phyloP scores from a whole-genome alignment of 1,139 yeast species.

The Magnusiomyces paraingens region DNA sequence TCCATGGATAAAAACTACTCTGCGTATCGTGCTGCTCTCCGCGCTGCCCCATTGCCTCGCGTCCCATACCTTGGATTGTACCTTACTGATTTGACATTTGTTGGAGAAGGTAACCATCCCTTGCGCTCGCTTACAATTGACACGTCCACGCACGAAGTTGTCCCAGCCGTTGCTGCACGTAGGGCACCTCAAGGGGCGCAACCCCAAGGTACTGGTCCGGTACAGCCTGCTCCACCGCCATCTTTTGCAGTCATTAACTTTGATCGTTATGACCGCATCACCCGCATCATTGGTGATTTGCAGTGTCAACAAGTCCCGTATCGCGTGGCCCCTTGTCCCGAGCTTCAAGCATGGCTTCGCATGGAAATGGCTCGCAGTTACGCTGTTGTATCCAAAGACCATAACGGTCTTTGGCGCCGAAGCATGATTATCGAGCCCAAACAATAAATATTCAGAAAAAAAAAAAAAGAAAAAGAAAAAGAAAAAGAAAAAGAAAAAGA shows the following conservation, averaged over 20 bases:
- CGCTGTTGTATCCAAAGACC: conserved; percentile 27
- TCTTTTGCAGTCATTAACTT: conserved; percentile 57
- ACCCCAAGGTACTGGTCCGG: conserved; percentile 17
- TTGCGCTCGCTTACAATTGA: conserved; percentile 38
- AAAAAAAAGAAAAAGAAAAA: not conserved
- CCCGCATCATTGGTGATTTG: conserved; percentile 68
- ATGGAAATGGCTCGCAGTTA: conserved; percentile 33
- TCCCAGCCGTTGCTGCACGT: not conserved
- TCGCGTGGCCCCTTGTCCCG: conserved; percentile 23
- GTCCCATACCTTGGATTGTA: conserved; percentile 84
- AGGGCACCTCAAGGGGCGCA: conserved; percentile 39
- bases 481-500: not conserved
- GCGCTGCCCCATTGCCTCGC: conserved; percentile 54
- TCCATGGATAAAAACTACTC: conserved; percentile 81
- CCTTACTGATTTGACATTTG: conserved; percentile 80
- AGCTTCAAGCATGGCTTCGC: conserved; percentile 32
- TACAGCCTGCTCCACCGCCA: conserved; percentile 32
- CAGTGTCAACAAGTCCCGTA: conserved; percentile 70
- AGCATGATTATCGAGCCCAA: conserved; percentile 34
- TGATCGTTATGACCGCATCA: conserved; percentile 71
- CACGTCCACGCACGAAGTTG: conserved; percentile 8
- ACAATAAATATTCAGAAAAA: conserved; percentile 1
- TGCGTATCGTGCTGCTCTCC: conserved; percentile 64
- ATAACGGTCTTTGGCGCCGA: conserved; percentile 35
- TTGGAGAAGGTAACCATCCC: conserved; percentile 77